A percentile compares a stretch with the other conserved stretches of the same genome.
These are phyloP conservation scores for Pseudogymnoascus sp. DNA, from an alignment of 2,329 filamentous ascomycete species.

Conservation along the genomic window DNA sequence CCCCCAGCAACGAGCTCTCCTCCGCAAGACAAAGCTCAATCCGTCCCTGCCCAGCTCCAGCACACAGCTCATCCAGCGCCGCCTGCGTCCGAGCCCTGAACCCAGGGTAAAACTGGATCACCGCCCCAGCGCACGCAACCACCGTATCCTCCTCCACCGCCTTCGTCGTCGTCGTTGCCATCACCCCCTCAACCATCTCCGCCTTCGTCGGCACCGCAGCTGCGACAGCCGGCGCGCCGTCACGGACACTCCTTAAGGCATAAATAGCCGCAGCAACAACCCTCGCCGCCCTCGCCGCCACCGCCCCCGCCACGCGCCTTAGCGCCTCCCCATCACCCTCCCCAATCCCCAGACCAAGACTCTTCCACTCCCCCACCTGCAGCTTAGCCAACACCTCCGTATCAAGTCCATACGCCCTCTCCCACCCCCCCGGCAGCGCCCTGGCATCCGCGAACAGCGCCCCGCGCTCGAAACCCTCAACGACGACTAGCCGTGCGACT, in stretches of 20 bases:
- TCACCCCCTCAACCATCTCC: slow-evolving; percentile 29
- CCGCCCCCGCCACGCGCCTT: not conserved
- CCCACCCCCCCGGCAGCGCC: slow-evolving; percentile 44
- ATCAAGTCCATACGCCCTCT: slow-evolving; percentile 46
- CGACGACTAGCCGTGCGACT: slow-evolving; percentile 47
- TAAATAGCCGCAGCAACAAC: not conserved
- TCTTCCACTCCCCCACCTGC: slow-evolving; percentile 28
- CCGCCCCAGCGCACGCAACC: slow-evolving; percentile 72
- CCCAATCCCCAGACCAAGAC: not conserved
- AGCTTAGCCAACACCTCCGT: slow-evolving; percentile 47
- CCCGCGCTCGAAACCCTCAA: slow-evolving; percentile 49
- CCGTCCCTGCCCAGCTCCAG: slow-evolving; percentile 28
- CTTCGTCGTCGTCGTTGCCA: not conserved
- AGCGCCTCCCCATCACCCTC: not conserved
- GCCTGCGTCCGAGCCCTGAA: slow-evolving; percentile 58
- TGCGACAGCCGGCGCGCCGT: not conserved
- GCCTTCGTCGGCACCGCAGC: slow-evolving; percentile 36
- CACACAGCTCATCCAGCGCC: slow-evolving; percentile 50
- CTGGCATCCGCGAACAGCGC: slow-evolving; percentile 51
- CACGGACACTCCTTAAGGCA: not conserved
- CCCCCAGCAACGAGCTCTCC: slow-evolving; percentile 68
- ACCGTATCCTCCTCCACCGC: slow-evolving; percentile 37
- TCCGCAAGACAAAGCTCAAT: slow-evolving; percentile 60
- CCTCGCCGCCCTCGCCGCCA: not conserved
- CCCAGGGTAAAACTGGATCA: slow-evolving; percentile 68